Evolutionary conservation across 257 asterid species (phyloP).

Genomic region (Salvia rosmarinus): DNA sequence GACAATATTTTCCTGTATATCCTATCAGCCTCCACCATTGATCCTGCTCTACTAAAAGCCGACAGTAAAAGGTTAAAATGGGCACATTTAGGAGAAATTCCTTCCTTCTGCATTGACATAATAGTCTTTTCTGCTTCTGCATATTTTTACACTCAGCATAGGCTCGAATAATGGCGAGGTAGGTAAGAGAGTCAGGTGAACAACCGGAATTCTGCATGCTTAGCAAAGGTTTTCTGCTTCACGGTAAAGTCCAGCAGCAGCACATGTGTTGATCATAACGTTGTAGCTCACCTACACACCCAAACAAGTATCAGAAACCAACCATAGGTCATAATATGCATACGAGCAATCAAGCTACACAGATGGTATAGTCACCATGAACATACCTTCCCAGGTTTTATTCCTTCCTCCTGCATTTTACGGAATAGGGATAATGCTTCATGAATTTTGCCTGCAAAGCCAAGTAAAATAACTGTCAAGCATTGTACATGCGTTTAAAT

Average conservation of each 20-base stretch:
- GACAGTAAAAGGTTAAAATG: slow-evolving; percentile 64
- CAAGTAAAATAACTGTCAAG: slow-evolving; percentile 26
- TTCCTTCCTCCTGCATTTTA: slow-evolving; percentile 87
- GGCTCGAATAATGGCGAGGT: slow-evolving; percentile 71
- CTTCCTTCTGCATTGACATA: slow-evolving; percentile 64
- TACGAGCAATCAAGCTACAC: slow-evolving; percentile 1
- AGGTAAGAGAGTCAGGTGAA: slow-evolving; percentile 62
- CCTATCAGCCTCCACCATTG: slow-evolving; percentile 62
- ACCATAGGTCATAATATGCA: neutral
- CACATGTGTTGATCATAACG: slow-evolving; percentile 65
- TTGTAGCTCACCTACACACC: slow-evolving; percentile 69
- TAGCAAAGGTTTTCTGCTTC: slow-evolving; percentile 63
- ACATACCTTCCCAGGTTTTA: slow-evolving; percentile 79
- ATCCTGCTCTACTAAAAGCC: slow-evolving; percentile 59
- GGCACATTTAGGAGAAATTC: slow-evolving; percentile 58
- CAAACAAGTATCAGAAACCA: neutral
- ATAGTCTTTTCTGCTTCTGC: slow-evolving; percentile 66
- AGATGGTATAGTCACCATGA: neutral
- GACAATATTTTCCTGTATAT: slow-evolving; percentile 45
- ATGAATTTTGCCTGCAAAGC: slow-evolving; percentile 62
- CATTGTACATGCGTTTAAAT: slow-evolving; percentile 13
- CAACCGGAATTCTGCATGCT: slow-evolving; percentile 56
- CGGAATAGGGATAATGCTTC: slow-evolving; percentile 77
- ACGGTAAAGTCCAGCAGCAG: slow-evolving; percentile 54
- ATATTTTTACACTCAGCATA: slow-evolving; percentile 46